Evolutionary conservation across 2,329 filamentous ascomycete species (phyloP).

Genomic region (Stagonosporopsis chrysanthemi): DNA sequence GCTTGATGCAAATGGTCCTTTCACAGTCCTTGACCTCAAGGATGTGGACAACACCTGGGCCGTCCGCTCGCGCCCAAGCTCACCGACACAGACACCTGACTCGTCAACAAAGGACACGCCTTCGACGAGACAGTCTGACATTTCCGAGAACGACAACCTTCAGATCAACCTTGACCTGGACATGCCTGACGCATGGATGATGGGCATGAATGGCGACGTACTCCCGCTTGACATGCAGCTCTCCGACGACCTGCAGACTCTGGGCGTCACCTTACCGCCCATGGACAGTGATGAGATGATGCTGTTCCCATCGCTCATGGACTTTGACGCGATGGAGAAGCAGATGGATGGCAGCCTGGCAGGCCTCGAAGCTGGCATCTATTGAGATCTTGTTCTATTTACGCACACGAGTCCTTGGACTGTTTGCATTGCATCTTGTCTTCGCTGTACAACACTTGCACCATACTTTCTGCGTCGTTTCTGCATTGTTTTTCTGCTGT

Average conservation of each 20-base stretch:
- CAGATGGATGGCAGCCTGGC: constrained; percentile 41
- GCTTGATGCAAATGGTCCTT: constrained; percentile 42
- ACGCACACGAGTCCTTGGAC: constrained; percentile 4
- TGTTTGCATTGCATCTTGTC: neutral
- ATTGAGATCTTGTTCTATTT: neutral
- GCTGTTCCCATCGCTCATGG: constrained; percentile 44
- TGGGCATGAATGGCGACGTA: constrained; percentile 35
- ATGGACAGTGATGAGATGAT: constrained; percentile 48
- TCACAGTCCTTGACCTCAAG: constrained; percentile 45
- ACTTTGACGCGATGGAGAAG: constrained; percentile 45
- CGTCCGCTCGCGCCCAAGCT: constrained; percentile 41
- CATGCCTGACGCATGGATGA: constrained; percentile 44
- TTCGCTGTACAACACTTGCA: constrained; percentile 8
- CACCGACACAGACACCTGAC: constrained; percentile 44
- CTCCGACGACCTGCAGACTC: constrained; percentile 40
- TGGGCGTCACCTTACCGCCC: constrained; percentile 42
- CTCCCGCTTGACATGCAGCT: constrained; percentile 43
- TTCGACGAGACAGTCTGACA: constrained; percentile 51
- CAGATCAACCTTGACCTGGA: constrained; percentile 50
- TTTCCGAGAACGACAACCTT: constrained; percentile 53
- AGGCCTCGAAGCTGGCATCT: constrained; percentile 15
- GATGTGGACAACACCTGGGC: constrained; percentile 47
- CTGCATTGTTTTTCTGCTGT: neutral
- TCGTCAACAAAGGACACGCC: constrained; percentile 49
- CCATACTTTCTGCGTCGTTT: neutral